These are phyloP conservation scores for Tulasnella calospora DNA, from an alignment of 768 basidiomycete genomes.

Conservation along the genomic window DNA sequence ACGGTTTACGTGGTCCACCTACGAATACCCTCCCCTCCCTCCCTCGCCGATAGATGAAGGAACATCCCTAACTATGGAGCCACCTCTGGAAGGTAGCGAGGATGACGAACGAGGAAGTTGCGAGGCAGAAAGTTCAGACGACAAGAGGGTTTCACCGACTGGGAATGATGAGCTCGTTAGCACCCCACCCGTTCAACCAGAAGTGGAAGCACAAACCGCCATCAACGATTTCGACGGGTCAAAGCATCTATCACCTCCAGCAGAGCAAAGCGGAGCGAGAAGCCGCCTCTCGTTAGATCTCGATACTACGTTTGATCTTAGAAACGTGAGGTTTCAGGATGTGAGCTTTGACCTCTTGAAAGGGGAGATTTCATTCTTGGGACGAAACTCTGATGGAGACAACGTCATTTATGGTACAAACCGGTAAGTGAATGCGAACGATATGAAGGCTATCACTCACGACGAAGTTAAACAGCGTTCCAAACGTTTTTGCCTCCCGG, in stretches of 20 bases:
- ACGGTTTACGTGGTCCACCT: not conserved
- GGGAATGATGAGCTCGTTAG: not conserved
- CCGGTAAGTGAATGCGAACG: not conserved
- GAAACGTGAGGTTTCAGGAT: slow-evolving; percentile 1
- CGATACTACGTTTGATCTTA: not conserved
- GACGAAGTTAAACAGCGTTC: not conserved
- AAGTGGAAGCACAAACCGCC: not conserved
- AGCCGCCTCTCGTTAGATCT: not conserved
- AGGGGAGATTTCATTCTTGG: not conserved
- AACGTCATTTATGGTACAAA: not conserved
- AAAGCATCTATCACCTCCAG: not conserved
- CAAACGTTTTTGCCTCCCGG: not conserved
- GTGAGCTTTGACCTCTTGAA: slow-evolving; percentile 1
- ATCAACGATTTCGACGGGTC: not conserved
- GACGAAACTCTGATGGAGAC: not conserved
- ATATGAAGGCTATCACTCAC: not conserved
- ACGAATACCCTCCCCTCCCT: not conserved
- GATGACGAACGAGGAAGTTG: not conserved
- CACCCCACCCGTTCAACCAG: not conserved
- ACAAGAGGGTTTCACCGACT: not conserved
- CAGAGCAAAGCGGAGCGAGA: not conserved
- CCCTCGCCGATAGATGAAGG: not conserved
- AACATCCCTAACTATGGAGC: not conserved
- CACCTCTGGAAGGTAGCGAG: not conserved
- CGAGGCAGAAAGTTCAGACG: not conserved